A percentile compares a stretch with the other conserved stretches of the same genome.
Evolutionary conservation across 2,329 filamentous ascomycete genomes (phyloP).

Genomic region (Sporothrix brasiliensis): DNA sequence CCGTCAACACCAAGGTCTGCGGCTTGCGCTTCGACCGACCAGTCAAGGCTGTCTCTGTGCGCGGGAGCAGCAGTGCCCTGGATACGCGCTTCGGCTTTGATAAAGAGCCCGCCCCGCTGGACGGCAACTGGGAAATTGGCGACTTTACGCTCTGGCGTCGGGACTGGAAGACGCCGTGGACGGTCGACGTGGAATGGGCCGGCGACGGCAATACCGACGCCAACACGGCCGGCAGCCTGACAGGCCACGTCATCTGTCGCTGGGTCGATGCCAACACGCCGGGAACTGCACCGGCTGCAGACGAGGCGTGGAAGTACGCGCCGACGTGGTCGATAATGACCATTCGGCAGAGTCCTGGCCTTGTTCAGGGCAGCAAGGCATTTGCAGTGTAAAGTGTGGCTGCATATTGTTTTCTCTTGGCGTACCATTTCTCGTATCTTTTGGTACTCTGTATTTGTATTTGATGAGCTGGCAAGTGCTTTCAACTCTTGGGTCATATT

Average conservation of each 20-base stretch:
- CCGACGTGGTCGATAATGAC: constrained; percentile 79
- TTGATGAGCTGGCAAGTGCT: background rate
- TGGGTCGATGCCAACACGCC: constrained; percentile 83
- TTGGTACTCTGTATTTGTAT: constrained; percentile 10
- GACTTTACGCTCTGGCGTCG: constrained; percentile 81
- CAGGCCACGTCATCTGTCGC: constrained; percentile 72
- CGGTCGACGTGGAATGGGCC: constrained; percentile 71
- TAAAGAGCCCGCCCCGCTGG: constrained; percentile 47
- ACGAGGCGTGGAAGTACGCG: constrained; percentile 74
- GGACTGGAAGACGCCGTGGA: constrained; percentile 76
- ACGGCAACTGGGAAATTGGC: constrained; percentile 55
- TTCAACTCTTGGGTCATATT: background rate
- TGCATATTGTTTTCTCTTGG: background rate
- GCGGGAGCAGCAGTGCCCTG: constrained; percentile 56
- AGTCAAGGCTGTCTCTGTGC: constrained; percentile 65
- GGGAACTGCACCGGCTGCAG: constrained; percentile 76
- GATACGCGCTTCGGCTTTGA: constrained; percentile 68
- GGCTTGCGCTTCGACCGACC: constrained; percentile 71
- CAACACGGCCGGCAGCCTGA: constrained; percentile 45
- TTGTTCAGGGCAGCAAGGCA: constrained; percentile 77
- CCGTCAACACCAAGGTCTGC: constrained; percentile 77
- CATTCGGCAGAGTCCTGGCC: constrained; percentile 69
- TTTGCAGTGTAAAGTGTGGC: constrained; percentile 55
- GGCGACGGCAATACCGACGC: constrained; percentile 37
- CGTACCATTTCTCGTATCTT: background rate